Evolutionary conservation across 2,329 filamentous ascomycete species (phyloP).

Genomic region (Lachnellula suecica): DNA sequence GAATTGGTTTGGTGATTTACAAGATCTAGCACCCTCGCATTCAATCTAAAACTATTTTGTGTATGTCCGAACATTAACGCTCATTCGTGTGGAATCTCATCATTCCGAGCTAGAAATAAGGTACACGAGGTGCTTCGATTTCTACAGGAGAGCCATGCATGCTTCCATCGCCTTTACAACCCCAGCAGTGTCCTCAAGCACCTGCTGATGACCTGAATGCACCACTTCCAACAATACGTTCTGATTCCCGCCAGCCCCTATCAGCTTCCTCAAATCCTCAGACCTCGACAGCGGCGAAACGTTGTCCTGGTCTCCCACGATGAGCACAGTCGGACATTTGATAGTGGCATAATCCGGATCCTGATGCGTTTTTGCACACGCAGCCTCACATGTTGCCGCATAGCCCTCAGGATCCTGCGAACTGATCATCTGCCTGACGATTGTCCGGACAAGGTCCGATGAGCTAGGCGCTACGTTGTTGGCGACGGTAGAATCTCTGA

Average conservation of each 20-base stretch:
- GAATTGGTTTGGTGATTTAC: constrained; percentile 22
- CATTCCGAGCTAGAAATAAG: too few relatives aligned
- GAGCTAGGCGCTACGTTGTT: constrained; percentile 32
- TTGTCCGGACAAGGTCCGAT: constrained; percentile 19
- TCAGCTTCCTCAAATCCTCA: constrained; percentile 27
- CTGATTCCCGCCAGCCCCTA: constrained; percentile 40
- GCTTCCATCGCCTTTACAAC: constrained; percentile 39
- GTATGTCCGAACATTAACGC: too few relatives aligned
- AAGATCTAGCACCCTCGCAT: constrained; percentile 19
- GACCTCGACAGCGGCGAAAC: constrained; percentile 32
- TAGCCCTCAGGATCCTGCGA: constrained; percentile 34
- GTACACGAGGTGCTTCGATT: too few relatives aligned
- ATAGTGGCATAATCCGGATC: constrained; percentile 35
- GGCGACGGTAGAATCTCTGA: constrained; percentile 28
- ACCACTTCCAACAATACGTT: constrained; percentile 59
- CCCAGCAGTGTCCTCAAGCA: constrained; percentile 63
- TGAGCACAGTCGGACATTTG: constrained; percentile 30
- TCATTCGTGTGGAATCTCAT: too few relatives aligned
- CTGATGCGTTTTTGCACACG: constrained; percentile 29
- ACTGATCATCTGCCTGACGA: constrained; percentile 32
- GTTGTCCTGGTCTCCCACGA: constrained; percentile 33
- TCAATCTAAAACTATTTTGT: constrained; percentile 9
- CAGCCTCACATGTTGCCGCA: constrained; percentile 32
- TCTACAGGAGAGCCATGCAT: background rate
- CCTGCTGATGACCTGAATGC: constrained; percentile 67